Evolutionary conservation across 352 stramenopile species (phyloP).

Genomic region (Globisporangium paroecandrum): DNA sequence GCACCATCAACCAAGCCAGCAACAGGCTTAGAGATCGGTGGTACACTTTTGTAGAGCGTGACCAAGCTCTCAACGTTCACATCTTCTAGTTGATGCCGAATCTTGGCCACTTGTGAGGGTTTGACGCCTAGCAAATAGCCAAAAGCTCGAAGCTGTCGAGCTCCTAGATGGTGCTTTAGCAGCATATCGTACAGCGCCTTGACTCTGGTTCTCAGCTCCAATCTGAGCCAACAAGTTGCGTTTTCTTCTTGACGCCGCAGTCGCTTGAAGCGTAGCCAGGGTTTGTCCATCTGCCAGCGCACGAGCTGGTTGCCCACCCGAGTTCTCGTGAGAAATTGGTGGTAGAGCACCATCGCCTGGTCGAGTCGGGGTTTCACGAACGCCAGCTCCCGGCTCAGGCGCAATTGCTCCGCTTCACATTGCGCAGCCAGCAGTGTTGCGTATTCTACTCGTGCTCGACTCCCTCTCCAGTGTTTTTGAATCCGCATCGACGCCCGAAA

Average conservation of each 20-base stretch:
- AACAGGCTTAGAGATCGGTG: not conserved
- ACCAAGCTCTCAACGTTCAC: not conserved
- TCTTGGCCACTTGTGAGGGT: not conserved
- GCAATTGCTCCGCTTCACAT: not conserved
- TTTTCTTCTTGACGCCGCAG: not conserved
- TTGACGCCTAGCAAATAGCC: slow-evolving; percentile 5
- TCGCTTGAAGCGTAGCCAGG: slow-evolving; percentile 16
- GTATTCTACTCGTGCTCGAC: not conserved
- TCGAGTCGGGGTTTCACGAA: slow-evolving; percentile 11
- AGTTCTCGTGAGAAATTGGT: slow-evolving; percentile 4
- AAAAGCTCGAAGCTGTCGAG: not conserved
- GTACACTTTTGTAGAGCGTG: not conserved
- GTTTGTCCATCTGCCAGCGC: slow-evolving; percentile 18
- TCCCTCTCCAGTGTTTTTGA: slow-evolving; percentile 13
- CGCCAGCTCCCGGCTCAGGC: not conserved
- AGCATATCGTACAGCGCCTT: not conserved
- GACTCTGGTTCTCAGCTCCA: slow-evolving; percentile 2
- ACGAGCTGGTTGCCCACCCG: not conserved
- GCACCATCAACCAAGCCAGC: not conserved
- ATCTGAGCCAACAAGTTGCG: not conserved
- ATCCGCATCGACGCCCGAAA: not conserved
- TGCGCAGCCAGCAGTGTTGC: not conserved
- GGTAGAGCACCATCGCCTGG: slow-evolving; percentile 1
- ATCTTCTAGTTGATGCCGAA: not conserved
- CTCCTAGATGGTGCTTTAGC: not conserved